Evolutionary conservation across 805 yeast genomes (phyloP).

Genomic region (Monosporozyma aquatica): DNA sequence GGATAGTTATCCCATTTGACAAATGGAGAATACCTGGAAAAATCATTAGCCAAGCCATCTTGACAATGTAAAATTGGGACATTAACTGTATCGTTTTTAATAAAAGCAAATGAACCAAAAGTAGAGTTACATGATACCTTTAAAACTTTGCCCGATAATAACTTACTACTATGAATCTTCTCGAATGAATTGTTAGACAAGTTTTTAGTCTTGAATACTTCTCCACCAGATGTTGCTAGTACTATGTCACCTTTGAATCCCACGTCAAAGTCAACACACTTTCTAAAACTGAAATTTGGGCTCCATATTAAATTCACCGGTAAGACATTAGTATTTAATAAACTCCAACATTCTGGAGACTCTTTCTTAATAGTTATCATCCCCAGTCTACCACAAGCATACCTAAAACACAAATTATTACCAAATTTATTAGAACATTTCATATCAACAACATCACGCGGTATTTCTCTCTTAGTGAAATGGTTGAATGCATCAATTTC

Average conservation of each 20-base stretch:
- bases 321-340: slow-evolving; percentile 33
- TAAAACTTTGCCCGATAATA: slow-evolving; percentile 29
- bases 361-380: slow-evolving; percentile 21
- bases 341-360: slow-evolving; percentile 23
- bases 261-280: slow-evolving; percentile 50
- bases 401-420: slow-evolving; percentile 39
- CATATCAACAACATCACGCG: slow-evolving; percentile 26
- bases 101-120: slow-evolving; percentile 57
- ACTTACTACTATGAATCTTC: slow-evolving; percentile 28
- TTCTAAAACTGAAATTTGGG: slow-evolving; percentile 44
- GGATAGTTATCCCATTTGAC: not conserved
- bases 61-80: slow-evolving; percentile 45
- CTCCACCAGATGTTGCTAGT: slow-evolving; percentile 60
- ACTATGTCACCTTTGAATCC: slow-evolving; percentile 61
- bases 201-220: slow-evolving; percentile 38
- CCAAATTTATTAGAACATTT: slow-evolving; percentile 30
- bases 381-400: slow-evolving; percentile 53
- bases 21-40: slow-evolving; percentile 46
- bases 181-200: slow-evolving; percentile 10
- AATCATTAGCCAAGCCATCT: slow-evolving; percentile 42
- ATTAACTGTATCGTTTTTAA: slow-evolving; percentile 53
- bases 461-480: slow-evolving; percentile 21
- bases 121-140: slow-evolving; percentile 57
- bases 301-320: slow-evolving; percentile 51
- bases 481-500: slow-evolving; percentile 32